phyloP scores from a whole-genome alignment of 2,329 filamentous ascomycete species.

The Botrytis fragariae region DNA sequence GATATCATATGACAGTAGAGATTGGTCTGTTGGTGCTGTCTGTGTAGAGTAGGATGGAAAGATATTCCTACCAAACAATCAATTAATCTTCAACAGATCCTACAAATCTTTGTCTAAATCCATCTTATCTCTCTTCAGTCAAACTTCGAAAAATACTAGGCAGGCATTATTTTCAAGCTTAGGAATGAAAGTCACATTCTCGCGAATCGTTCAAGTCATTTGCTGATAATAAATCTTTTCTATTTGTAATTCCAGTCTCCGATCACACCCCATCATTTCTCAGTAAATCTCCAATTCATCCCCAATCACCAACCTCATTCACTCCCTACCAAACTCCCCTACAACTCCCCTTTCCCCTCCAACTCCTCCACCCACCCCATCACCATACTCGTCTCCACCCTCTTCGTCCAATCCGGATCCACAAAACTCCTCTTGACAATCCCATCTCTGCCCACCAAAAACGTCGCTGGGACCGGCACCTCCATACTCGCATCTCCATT shows the following conservation, averaged over 20 bases:
- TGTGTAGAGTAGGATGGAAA: neutral
- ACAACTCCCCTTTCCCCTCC: neutral
- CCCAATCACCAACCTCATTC: neutral
- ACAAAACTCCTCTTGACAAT: neutral
- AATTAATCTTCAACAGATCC: neutral
- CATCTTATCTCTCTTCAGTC: too few species aligned
- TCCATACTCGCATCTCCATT: neutral
- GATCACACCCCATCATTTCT: neutral
- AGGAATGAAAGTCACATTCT: neutral
- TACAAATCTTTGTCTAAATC: accelerated
- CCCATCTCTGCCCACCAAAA: neutral
- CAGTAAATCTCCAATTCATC: neutral
- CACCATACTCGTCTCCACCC: neutral
- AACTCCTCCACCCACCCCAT: too few species aligned
- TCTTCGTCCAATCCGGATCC: neutral
- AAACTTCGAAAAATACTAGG: neutral
- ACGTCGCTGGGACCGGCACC: neutral
- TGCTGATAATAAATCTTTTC: neutral
- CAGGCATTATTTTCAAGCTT: neutral
- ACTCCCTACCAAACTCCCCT: accelerated
- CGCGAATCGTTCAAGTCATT: neutral
- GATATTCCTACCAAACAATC: neutral
- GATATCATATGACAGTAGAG: neutral
- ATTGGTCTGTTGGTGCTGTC: neutral
- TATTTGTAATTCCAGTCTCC: neutral